A percentile compares a stretch with the other conserved stretches of the same genome.
These are phyloP conservation scores for Botrytis medusae DNA, from an alignment of 2,329 filamentous ascomycete genomes.

Conservation along the genomic window DNA sequence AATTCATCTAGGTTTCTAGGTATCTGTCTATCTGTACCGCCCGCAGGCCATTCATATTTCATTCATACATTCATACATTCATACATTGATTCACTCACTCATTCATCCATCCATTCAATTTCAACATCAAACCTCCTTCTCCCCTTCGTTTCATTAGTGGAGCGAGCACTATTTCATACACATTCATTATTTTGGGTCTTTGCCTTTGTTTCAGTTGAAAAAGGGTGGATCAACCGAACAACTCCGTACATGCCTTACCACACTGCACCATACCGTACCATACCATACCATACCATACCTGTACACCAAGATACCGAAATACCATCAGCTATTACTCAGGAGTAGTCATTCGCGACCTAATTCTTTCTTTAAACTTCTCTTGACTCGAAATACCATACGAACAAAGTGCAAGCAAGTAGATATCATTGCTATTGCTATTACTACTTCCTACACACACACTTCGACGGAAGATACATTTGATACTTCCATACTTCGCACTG, in stretches of 20 bases:
- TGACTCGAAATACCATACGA: neutral
- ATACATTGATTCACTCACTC: neutral
- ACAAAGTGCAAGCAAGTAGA: neutral
- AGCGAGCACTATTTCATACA: neutral
- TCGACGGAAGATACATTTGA: neutral
- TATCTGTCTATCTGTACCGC: neutral
- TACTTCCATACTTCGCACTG: neutral
- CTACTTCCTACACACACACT: too few relatives aligned
- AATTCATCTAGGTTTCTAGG: neutral
- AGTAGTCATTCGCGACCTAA: neutral
- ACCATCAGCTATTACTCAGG: neutral
- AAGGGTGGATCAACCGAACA: neutral
- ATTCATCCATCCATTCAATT: neutral
- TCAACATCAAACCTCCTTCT: neutral
- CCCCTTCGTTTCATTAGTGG: neutral
- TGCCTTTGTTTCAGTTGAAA: neutral
- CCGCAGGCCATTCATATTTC: neutral
- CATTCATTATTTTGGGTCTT: neutral
- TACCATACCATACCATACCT: neutral
- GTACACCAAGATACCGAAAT: neutral
- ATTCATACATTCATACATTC: too few relatives aligned
- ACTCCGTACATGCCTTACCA: neutral
- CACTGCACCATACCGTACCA: neutral
- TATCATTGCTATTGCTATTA: too few relatives aligned
- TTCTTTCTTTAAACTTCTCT: neutral